Percentiles rank a stretch among this genome's conserved stretches.
Evolutionary conservation across 2,329 filamentous ascomycete species (phyloP).

Genomic region (Exserohilum rostratum): DNA sequence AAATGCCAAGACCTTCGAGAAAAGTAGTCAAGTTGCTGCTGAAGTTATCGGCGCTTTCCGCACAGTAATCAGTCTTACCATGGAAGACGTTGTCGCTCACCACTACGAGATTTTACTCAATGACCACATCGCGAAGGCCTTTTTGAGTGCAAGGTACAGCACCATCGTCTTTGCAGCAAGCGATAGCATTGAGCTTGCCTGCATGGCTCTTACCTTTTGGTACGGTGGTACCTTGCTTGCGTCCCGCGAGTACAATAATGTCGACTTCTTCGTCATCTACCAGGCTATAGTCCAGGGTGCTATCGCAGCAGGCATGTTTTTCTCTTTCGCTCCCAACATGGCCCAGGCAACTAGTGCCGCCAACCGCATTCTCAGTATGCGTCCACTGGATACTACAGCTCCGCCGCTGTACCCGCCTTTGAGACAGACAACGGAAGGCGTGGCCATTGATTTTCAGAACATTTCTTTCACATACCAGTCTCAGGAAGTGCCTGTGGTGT

Average conservation of each 20-base stretch:
- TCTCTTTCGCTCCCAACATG: conserved; percentile 56
- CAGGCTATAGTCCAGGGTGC: conserved; percentile 57
- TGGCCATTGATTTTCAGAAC: conserved; percentile 80
- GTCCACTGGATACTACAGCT: conserved; percentile 22
- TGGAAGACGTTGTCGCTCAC: conserved; percentile 68
- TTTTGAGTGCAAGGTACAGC: conserved; percentile 65
- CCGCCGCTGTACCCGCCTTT: conserved; percentile 20
- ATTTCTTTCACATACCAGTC: conserved; percentile 95
- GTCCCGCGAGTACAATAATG: conserved; percentile 54
- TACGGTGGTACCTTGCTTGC: conserved; percentile 50
- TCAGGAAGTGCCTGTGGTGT: conserved; percentile 71
- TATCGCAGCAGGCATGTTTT: conserved; percentile 48
- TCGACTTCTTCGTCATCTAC: conserved; percentile 61
- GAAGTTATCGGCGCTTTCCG: conserved; percentile 76
- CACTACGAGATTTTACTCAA: conserved; percentile 66
- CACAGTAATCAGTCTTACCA: conserved; percentile 72
- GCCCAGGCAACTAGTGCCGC: conserved; percentile 45
- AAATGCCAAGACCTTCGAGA: conserved; percentile 71
- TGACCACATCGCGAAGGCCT: conserved; percentile 65
- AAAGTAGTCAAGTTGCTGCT: conserved; percentile 75
- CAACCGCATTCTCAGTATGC: conserved; percentile 47
- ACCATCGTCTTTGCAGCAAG: conserved; percentile 72
- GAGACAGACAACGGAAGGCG: conserved; percentile 17
- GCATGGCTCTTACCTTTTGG: conserved; percentile 68
- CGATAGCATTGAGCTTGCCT: conserved; percentile 69